Evolutionary conservation across 2,329 filamentous ascomycete species (phyloP).

Genomic region (Talaromyces pinophilus): DNA sequence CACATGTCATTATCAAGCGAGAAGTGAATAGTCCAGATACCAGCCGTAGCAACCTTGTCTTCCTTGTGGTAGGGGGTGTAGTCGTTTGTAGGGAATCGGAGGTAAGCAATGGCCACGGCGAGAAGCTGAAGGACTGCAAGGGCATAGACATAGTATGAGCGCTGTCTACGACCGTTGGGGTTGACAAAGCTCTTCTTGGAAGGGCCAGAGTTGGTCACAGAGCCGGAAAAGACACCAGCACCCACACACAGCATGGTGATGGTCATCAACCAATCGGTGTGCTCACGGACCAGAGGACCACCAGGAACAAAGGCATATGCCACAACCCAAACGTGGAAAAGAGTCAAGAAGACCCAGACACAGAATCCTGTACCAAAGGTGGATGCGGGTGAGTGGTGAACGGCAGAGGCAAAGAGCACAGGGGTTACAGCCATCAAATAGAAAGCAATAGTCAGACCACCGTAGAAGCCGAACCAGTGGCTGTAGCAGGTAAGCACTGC

Average conservation of each 20-base stretch:
- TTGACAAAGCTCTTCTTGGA: slow-evolving; percentile 43
- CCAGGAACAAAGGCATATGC: slow-evolving; percentile 98
- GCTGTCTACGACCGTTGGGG: slow-evolving; percentile 51
- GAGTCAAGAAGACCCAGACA: slow-evolving; percentile 86
- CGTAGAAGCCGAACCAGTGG: slow-evolving; percentile 89
- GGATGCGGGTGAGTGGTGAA: slow-evolving; percentile 71
- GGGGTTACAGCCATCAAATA: slow-evolving; percentile 82
- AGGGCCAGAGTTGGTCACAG: slow-evolving; percentile 55
- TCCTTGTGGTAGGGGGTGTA: slow-evolving; percentile 87
- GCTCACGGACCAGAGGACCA: slow-evolving; percentile 86
- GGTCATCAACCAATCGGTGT: slow-evolving; percentile 93
- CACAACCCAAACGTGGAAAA: slow-evolving; percentile 99
- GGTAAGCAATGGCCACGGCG: slow-evolving; percentile 77
- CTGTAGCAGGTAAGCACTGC: slow-evolving; percentile 72
- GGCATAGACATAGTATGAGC: slow-evolving; percentile 70
- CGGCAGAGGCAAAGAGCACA: slow-evolving; percentile 72
- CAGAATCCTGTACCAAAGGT: slow-evolving; percentile 89
- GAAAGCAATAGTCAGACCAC: slow-evolving; percentile 70
- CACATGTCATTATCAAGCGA: slow-evolving; percentile 98
- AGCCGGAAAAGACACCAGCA: slow-evolving; percentile 73
- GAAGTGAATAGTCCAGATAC: slow-evolving; percentile 99
- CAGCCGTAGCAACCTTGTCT: slow-evolving; percentile 84
- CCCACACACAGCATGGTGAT: slow-evolving; percentile 82
- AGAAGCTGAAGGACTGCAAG: slow-evolving; percentile 77
- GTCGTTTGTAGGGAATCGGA: slow-evolving; percentile 89